Evolutionary conservation across 495 filamentous ascomycete species (phyloP), one percentile per base, ranked within the genome.

Genomic region (Neurospora hispaniola): DNA sequence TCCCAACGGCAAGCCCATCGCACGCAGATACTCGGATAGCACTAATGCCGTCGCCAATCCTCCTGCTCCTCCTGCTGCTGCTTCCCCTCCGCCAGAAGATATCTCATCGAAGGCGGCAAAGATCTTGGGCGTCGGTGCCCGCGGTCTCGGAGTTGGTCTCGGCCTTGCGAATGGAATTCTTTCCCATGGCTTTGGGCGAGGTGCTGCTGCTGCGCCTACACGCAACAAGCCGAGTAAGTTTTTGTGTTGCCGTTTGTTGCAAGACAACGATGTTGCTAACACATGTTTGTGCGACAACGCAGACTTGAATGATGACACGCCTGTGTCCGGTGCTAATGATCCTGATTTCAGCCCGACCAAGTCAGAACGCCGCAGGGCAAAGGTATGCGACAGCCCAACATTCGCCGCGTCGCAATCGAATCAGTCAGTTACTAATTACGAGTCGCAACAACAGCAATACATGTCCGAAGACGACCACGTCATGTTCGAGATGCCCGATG

Each of bases 61-160:
- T 66, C 54, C 27, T 66, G 54, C 7, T 18, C 54, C 54, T 66
- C 14, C 14, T 35, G 27, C 27, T 18, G 27, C 54, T 66, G 6
- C 14, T 35, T 27, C 39, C 7, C 54, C 54, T 38, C 86, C 86
- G 0, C 84, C 85, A 1, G 82, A 86, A 42, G 82, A 82, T 18
- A 85, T 88, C 79, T 81, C 82, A 4, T 77, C 82, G 6, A 89
- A 87, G 76, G 87, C 87, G n/a, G 86, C 86, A 43, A 87, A 81
- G 74, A 74, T 87, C 59, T 78, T 87, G 12, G 87, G 86, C 39
- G 79, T 87, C 31, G 81, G 82, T 39, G 73, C 31, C n/a, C 59
- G 12, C 66, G 12, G 73, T 70, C 39, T 42, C 42, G 73, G 70
- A 18, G 72, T 72, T 10, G 75, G 71, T 3, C 23, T 73, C 2